phyloP scores from a whole-genome alignment of 805 yeast genomes.

The Debaryomyces prosopidis region DNA sequence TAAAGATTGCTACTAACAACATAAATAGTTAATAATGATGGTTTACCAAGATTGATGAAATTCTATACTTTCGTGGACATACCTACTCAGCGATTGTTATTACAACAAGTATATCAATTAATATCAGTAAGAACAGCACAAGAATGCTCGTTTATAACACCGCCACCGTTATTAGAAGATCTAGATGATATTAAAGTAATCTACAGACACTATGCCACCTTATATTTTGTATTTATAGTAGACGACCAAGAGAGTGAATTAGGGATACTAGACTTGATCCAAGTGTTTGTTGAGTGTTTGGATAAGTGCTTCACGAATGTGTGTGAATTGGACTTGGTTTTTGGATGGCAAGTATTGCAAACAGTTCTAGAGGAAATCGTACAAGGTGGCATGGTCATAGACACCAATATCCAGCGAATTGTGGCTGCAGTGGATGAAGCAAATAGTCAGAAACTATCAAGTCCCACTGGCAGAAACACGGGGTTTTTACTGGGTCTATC shows the following conservation, averaged over 20 bases:
- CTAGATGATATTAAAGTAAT: slow-evolving; percentile 82
- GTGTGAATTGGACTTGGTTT: slow-evolving; percentile 94
- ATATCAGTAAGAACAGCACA: slow-evolving; percentile 68
- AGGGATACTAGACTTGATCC: slow-evolving; percentile 90
- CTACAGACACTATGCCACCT: slow-evolving; percentile 90
- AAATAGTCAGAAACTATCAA: slow-evolving; percentile 46
- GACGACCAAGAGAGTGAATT: slow-evolving; percentile 95
- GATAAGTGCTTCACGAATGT: slow-evolving; percentile 93
- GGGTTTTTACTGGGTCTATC: slow-evolving; percentile 25
- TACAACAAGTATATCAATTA: slow-evolving; percentile 79
- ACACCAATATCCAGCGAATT: slow-evolving; percentile 78
- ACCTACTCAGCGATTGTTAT: slow-evolving; percentile 73
- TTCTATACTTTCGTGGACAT: slow-evolving; percentile 91
- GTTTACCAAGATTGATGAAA: slow-evolving; percentile 84
- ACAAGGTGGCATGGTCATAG: slow-evolving; percentile 98
- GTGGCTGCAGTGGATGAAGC: slow-evolving; percentile 83
- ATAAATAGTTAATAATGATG: slow-evolving; percentile 75
- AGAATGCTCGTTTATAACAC: slow-evolving; percentile 87
- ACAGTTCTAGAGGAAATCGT: slow-evolving; percentile 89
- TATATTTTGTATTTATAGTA: slow-evolving; percentile 93
- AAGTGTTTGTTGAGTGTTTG: slow-evolving; percentile 93
- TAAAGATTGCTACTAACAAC: slow-evolving; percentile 20
- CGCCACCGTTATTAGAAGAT: slow-evolving; percentile 76
- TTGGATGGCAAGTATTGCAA: slow-evolving; percentile 96
- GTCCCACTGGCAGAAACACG: slow-evolving; percentile 15